These are phyloP conservation scores for Sclerotinia trifoliorum DNA, from an alignment of 2,329 filamentous ascomycete genomes.

Conservation along the genomic window DNA sequence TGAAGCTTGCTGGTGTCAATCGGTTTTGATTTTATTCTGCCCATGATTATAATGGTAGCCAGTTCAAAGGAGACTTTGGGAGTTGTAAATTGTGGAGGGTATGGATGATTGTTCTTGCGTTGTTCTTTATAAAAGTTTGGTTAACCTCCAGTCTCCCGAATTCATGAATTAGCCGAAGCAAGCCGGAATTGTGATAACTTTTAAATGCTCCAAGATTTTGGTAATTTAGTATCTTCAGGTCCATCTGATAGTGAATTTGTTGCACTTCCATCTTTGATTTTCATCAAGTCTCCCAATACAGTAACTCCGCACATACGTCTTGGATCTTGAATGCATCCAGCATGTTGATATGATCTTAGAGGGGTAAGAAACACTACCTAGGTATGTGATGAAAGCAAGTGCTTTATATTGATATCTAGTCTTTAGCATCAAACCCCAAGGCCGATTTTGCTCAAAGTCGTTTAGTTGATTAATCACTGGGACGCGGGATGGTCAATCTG, in stretches of 20 bases:
- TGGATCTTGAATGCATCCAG: not conserved
- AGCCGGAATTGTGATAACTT: not conserved
- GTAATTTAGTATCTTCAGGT: not conserved
- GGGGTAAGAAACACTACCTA: not conserved
- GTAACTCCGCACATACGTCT: not conserved
- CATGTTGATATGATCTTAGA: not conserved
- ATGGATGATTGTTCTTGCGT: not conserved
- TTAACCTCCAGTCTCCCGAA: not conserved
- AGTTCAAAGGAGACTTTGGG: not conserved
- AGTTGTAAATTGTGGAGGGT: not conserved
- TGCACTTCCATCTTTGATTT: not conserved
- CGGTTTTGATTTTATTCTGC: not conserved
- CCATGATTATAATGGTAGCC: not conserved
- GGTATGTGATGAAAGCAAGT: not conserved
- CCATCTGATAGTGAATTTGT: not conserved
- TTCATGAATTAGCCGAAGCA: not conserved
- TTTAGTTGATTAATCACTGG: not conserved
- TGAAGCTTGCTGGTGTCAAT: not conserved
- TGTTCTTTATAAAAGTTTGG: not conserved
- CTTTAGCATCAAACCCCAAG: not conserved
- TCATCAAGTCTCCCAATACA: not conserved
- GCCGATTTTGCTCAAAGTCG: not conserved
- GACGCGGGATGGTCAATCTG: no score
- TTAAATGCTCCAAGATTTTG: not conserved
- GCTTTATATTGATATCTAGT: not conserved